Evolutionary conservation across 78 protist genomes (phyloP).

Genomic region (Guillardia theta): DNA sequence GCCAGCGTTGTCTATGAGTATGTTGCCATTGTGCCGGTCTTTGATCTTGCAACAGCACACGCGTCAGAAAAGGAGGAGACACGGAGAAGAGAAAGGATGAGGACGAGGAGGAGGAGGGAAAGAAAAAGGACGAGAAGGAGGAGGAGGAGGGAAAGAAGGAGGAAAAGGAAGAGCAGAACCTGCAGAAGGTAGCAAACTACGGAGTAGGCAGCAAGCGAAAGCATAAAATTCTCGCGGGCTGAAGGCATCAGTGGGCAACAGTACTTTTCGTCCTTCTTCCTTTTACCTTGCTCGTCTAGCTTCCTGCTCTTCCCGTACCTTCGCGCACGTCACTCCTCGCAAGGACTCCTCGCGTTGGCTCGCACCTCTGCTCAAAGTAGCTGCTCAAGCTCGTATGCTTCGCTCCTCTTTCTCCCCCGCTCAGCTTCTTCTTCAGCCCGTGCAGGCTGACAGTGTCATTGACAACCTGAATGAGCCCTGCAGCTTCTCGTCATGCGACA

Average conservation of each 20-base stretch:
- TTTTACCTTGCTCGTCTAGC: too few species aligned
- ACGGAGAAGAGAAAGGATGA: neutral
- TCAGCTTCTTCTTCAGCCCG: neutral
- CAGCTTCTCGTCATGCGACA: too few species aligned
- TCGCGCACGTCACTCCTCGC: too few species aligned
- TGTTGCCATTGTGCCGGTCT: constrained; percentile 87
- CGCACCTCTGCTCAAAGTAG: too few species aligned
- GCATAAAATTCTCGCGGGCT: constrained; percentile 81
- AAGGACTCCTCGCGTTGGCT: too few species aligned
- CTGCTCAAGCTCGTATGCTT: too few species aligned
- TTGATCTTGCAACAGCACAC: neutral
- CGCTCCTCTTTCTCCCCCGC: too few species aligned
- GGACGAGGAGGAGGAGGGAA: neutral
- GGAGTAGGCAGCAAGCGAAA: constrained; percentile 84
- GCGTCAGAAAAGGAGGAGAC: too few species aligned
- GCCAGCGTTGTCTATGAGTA: constrained; percentile 79
- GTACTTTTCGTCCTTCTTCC: too few species aligned
- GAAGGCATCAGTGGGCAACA: too few species aligned
- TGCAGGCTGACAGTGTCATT: neutral
- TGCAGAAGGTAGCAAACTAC: constrained; percentile 78
- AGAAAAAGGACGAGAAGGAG: neutral
- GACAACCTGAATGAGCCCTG: neutral
- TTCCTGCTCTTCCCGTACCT: too few species aligned
- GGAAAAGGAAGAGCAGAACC: constrained; percentile 44
- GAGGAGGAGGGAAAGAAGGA: neutral